These are phyloP conservation scores for Pharus latifolius DNA, from an alignment of 176 grass and related monocot genomes.

Conservation along the genomic window DNA sequence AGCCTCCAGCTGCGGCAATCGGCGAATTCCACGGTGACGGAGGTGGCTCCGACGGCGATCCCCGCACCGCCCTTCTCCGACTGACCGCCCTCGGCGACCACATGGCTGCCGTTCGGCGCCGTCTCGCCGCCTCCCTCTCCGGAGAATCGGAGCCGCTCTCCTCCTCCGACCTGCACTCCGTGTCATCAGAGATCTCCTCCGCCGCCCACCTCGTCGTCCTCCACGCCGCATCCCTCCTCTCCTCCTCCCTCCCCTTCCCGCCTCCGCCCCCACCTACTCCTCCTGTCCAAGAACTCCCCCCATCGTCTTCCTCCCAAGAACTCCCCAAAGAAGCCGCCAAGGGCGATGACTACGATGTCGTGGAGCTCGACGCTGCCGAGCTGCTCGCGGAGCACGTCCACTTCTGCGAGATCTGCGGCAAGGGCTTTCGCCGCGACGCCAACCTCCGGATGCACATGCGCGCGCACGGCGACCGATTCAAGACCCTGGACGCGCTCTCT, in stretches of 20 bases:
- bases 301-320: neutral
- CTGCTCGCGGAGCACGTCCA: slow-evolving; percentile 85
- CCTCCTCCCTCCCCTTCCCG: slow-evolving; percentile 30
- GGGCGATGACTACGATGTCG: slow-evolving; percentile 51
- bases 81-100: slow-evolving; percentile 31
- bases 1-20: neutral
- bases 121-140: slow-evolving; percentile 28
- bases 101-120: slow-evolving; percentile 35
- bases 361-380: slow-evolving; percentile 80
- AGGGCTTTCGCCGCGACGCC: slow-evolving; percentile 95
- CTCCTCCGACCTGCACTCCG: slow-evolving; percentile 37
- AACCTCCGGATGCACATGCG: slow-evolving; percentile 99
- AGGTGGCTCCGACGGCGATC: slow-evolving; percentile 6
- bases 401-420: slow-evolving; percentile 90
- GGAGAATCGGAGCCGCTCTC: slow-evolving; percentile 25
- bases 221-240: slow-evolving; percentile 73
- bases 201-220: slow-evolving; percentile 66
- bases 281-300: slow-evolving; percentile 11
- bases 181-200: slow-evolving; percentile 77
- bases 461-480: slow-evolving; percentile 93
- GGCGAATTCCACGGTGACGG: neutral
- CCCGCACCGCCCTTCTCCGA: slow-evolving; percentile 9
- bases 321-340: slow-evolving; percentile 14
- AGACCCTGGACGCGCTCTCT: slow-evolving; percentile 85
- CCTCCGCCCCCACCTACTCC: neutral